Percentiles rank a stretch among this genome's conserved stretches.
phyloP scores from a whole-genome alignment of 495 filamentous ascomycete species.

The Penicillium steckii region DNA sequence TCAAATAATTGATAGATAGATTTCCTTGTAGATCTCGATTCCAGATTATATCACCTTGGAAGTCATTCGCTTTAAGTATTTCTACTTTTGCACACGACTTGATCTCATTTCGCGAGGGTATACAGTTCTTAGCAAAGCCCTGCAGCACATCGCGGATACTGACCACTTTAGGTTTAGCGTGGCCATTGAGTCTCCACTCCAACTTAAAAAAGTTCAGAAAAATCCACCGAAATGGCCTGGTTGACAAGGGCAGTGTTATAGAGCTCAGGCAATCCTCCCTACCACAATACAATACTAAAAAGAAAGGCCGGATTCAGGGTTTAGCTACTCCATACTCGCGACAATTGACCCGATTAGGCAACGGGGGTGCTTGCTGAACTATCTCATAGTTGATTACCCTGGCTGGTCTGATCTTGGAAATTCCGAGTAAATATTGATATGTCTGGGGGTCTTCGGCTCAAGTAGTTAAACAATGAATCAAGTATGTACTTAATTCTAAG shows the following conservation, averaged over 20 bases:
- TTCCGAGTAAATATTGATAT: too few species aligned
- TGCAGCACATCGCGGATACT: conserved; percentile 28
- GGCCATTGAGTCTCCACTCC: background rate
- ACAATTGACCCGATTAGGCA: conserved; percentile 13
- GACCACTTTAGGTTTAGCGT: conserved; percentile 35
- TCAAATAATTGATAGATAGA: too few species aligned
- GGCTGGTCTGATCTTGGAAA: background rate
- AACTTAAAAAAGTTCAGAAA: conserved; percentile 1
- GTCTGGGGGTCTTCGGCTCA: too few species aligned
- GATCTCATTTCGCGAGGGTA: conserved; percentile 1
- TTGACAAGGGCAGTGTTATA: too few species aligned
- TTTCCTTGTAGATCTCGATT: too few species aligned
- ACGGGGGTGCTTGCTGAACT: background rate
- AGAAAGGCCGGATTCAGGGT: too few species aligned
- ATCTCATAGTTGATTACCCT: background rate
- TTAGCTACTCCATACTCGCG: conserved; percentile 16
- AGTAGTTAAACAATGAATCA: too few species aligned
- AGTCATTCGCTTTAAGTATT: background rate
- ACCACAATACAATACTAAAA: too few species aligned
- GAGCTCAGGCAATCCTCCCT: too few species aligned
- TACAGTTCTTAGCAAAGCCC: conserved; percentile 6
- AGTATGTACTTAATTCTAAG: too few species aligned
- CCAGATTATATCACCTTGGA: too few species aligned
- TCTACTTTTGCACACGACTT: background rate
- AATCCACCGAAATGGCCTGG: background rate